Conservation (phyloP, 306 rosid species). For the Spatholobus suberectus region DNA sequence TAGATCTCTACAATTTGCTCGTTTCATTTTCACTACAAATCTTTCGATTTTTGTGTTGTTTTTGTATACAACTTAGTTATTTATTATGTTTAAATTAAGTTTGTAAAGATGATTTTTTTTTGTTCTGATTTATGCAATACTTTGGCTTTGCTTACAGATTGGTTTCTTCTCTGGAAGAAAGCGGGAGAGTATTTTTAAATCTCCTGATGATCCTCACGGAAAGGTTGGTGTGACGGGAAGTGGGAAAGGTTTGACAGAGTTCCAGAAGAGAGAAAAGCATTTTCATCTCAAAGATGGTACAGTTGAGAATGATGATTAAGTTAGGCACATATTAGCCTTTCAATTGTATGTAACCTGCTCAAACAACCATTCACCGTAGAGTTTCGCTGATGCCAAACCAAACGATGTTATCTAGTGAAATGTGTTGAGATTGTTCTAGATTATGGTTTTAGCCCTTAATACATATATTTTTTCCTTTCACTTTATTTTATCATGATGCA, state of each 20-base stretch:
- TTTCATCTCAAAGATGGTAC: conserved; percentile 95
- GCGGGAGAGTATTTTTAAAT: conserved; percentile 96
- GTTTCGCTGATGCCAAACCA: conserved; percentile 17
- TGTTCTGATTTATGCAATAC: neutral
- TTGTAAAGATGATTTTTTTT: neutral
- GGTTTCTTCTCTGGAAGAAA: conserved; percentile 95
- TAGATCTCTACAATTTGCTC: neutral
- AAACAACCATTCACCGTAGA: conserved; percentile 37
- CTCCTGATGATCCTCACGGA: conserved; percentile 94
- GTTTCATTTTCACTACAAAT: neutral
- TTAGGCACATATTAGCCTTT: conserved; percentile 13
- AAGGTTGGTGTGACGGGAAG: conserved; percentile 99
- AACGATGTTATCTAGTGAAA: conserved; percentile 15
- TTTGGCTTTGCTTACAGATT: conserved; percentile 53
- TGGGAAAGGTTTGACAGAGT: conserved; percentile 97
- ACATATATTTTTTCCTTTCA: neutral
- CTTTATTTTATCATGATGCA: neutral
- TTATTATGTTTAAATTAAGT: neutral
- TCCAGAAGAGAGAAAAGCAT: conserved; percentile 94
- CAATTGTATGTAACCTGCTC: conserved; percentile 42
- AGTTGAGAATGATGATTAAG: conserved; percentile 77
- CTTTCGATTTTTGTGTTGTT: neutral
- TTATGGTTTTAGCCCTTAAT: neutral
- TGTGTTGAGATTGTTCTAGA: conserved; percentile 26
- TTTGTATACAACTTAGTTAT: neutral